A percentile compares a stretch with the other conserved stretches of the same genome.
phyloP scores from a whole-genome alignment of 257 asterid genomes.

The Solanum peruvianum region DNA sequence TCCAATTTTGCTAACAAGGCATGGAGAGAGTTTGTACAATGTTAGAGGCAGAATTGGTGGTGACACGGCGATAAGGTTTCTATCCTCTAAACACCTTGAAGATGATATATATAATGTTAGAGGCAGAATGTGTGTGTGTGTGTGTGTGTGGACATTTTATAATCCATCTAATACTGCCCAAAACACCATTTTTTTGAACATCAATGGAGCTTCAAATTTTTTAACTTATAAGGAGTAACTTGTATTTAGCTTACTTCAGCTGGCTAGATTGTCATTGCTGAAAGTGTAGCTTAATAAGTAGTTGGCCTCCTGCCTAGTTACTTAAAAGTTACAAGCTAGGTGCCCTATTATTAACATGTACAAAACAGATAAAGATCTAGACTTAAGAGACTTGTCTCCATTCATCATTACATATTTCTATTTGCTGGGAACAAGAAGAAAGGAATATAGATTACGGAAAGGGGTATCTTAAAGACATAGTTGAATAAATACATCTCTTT shows the following conservation, averaged over 20 bases:
- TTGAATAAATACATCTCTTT: neutral
- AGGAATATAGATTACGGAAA: neutral
- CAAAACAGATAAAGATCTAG: neutral
- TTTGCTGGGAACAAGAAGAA: neutral
- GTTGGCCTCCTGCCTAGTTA: neutral
- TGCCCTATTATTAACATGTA: neutral
- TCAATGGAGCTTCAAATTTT: neutral
- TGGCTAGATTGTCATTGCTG: neutral
- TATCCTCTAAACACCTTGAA: neutral
- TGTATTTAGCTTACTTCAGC: neutral
- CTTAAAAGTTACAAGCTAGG: neutral
- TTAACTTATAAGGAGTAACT: neutral
- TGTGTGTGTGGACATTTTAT: neutral
- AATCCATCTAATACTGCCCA: neutral
- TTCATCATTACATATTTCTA: neutral
- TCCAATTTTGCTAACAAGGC: conserved; percentile 95
- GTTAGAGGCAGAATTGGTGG: conserved; percentile 99
- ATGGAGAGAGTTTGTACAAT: conserved; percentile 92
- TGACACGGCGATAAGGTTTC: conserved; percentile 78
- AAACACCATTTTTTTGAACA: neutral
- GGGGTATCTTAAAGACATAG: neutral
- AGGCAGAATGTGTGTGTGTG: too few relatives aligned
- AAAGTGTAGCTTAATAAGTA: neutral
- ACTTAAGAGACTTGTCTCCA: neutral
- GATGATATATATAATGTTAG: neutral